phyloP scores from a whole-genome alignment of 345 rosid species.

The Populus alba region DNA sequence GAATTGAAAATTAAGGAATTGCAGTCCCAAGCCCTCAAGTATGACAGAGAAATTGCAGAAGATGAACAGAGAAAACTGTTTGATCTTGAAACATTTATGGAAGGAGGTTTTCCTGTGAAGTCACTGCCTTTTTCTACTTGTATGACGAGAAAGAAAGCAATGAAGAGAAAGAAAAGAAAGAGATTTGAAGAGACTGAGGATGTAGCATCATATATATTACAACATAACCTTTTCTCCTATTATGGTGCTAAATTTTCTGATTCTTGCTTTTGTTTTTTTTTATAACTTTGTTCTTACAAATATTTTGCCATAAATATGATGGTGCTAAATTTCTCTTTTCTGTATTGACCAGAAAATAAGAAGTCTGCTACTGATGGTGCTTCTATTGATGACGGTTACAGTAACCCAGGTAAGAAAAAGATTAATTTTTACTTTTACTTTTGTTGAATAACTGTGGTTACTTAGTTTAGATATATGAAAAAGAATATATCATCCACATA shows the following conservation, averaged over 20 bases:
- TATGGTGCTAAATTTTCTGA: conserved; percentile 21
- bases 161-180: conserved; percentile 32
- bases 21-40: conserved; percentile 27
- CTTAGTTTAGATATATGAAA: not conserved
- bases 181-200: conserved; percentile 27
- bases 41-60: conserved; percentile 25
- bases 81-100: conserved; percentile 16
- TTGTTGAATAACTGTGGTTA: not conserved
- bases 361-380: conserved; percentile 16
- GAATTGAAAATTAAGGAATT: conserved; percentile 30
- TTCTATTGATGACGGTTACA: not conserved
- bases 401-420: conserved; percentile 16
- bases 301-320: not conserved
- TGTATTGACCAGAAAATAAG: conserved; percentile 18
- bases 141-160: conserved; percentile 16
- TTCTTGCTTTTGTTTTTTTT: not conserved
- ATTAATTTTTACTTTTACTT: not conserved
- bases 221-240: conserved; percentile 30
- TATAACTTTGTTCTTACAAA: not conserved
- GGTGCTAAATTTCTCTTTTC: not conserved
- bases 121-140: conserved; percentile 23
- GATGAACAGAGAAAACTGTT: conserved; percentile 23
- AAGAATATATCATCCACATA: not conserved
- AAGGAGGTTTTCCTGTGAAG: conserved; percentile 19
- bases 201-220: conserved; percentile 18